A percentile compares a stretch with the other conserved stretches of the same genome.
These are phyloP conservation scores for Raffaelea ambrosiae DNA, from an alignment of 2,329 filamentous ascomycete genomes.

Conservation along the genomic window DNA sequence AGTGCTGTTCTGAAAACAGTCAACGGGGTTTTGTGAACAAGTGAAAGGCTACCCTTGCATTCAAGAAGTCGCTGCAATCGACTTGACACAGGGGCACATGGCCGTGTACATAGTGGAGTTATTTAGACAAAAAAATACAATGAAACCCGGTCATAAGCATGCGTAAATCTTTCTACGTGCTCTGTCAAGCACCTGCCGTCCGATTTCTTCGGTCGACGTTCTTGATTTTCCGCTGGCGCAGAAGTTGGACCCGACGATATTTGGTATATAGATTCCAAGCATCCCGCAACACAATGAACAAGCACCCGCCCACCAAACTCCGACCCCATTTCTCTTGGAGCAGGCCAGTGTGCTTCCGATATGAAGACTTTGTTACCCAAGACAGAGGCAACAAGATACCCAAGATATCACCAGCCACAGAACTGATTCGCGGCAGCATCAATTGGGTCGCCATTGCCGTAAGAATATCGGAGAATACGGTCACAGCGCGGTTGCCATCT, in stretches of 20 bases:
- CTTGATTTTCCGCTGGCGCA: conserved; percentile 44
- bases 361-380: conserved; percentile 58
- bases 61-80: too few species aligned
- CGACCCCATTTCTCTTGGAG: conserved; percentile 82
- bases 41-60: too few species aligned
- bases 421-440: conserved; percentile 74
- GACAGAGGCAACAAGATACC: conserved; percentile 57
- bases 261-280: conserved; percentile 53
- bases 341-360: conserved; percentile 37
- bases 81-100: too few species aligned
- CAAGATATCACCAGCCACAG: conserved; percentile 67
- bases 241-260: conserved; percentile 50
- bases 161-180: not conserved
- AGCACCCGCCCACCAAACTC: conserved; percentile 77
- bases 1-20: conserved; percentile 34
- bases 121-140: too few species aligned
- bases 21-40: not conserved
- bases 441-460: conserved; percentile 49
- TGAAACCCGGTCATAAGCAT: too few species aligned
- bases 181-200: not conserved
- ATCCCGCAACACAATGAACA: conserved; percentile 79
- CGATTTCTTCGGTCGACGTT: conserved; percentile 30
- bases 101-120: too few species aligned
- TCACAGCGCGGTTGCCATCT: conserved; percentile 13
- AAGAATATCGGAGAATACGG: conserved; percentile 30